phyloP scores from a whole-genome alignment of 2,329 filamentous ascomycete genomes.

The Cytospora chrysosperma region DNA sequence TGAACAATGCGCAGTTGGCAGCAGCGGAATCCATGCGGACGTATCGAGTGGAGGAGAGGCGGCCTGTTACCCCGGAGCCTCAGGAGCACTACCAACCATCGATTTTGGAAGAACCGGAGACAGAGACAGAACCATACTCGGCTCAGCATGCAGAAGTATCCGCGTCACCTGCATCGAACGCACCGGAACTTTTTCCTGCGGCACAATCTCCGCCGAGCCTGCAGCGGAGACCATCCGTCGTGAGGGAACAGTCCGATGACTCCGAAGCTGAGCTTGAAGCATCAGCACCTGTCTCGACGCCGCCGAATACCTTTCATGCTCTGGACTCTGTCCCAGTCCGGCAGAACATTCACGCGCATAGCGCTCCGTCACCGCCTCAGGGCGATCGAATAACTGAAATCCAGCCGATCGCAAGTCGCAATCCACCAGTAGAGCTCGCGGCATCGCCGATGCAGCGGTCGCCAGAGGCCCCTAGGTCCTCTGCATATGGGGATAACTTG shows the following conservation, averaged over 20 bases:
- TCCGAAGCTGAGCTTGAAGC: conserved; percentile 28
- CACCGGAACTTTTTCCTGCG: conserved; percentile 11
- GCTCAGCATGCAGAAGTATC: not conserved
- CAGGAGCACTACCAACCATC: conserved; percentile 20
- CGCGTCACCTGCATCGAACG: conserved; percentile 21
- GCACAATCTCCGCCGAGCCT: not conserved
- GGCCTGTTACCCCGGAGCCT: conserved; percentile 17
- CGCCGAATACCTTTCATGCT: conserved; percentile 31
- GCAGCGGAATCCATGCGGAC: conserved; percentile 19
- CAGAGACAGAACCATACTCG: not conserved
- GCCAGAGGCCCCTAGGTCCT: conserved; percentile 17
- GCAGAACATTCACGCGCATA: conserved; percentile 30
- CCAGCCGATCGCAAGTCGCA: not conserved
- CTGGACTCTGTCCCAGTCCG: conserved; percentile 38
- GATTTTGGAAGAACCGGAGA: conserved; percentile 1
- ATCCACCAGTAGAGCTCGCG: conserved; percentile 8
- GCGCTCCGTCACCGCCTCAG: conserved; percentile 21
- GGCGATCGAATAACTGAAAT: conserved; percentile 22
- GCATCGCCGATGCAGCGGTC: conserved; percentile 14
- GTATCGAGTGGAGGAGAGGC: conserved; percentile 27
- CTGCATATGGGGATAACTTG: conserved; percentile 14
- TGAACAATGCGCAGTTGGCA: conserved; percentile 16
- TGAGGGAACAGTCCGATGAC: conserved; percentile 41
- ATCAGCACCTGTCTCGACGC: conserved; percentile 8
- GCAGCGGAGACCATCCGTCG: conserved; percentile 43